Conservation (phyloP, 2,329 filamentous ascomycete genomes). For the Phoma sp. region DNA sequence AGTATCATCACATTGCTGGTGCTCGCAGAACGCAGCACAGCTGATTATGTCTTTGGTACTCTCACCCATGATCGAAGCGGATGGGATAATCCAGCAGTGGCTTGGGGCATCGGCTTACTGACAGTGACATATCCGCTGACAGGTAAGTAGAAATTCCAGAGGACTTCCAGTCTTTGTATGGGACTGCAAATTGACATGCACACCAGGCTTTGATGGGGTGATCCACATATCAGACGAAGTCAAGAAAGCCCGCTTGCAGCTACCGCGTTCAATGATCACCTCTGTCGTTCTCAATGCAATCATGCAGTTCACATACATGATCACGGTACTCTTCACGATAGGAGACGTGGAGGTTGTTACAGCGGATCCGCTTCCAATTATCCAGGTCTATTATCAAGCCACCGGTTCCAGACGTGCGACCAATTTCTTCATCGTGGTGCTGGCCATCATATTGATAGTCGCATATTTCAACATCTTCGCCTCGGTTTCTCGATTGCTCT, state of each 20-base stretch:
- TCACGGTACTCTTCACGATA: conserved; percentile 54
- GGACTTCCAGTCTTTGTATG: too few species aligned
- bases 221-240: conserved; percentile 53
- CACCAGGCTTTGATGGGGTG: conserved; percentile 54
- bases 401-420: conserved; percentile 51
- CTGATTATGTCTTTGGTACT: conserved; percentile 51
- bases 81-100: conserved; percentile 53
- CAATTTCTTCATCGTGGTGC: conserved; percentile 49
- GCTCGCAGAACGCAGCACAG: conserved; percentile 47
- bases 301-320: conserved; percentile 51
- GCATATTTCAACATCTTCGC: conserved; percentile 53
- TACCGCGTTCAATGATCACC: conserved; percentile 48
- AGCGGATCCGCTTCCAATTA: conserved; percentile 30
- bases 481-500: conserved; percentile 56
- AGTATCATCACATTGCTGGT: conserved; percentile 55
- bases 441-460: conserved; percentile 49
- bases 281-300: conserved; percentile 52
- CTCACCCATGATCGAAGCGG: conserved; percentile 48
- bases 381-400: conserved; percentile 50
- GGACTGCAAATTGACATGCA: too few species aligned
- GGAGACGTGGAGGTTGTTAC: conserved; percentile 40
- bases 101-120: conserved; percentile 49
- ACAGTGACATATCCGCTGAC: conserved; percentile 29
- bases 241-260: conserved; percentile 47
- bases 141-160: too few species aligned